phyloP scores from a whole-genome alignment of 2,329 filamentous ascomycete species.

The Beauveria sp. region DNA sequence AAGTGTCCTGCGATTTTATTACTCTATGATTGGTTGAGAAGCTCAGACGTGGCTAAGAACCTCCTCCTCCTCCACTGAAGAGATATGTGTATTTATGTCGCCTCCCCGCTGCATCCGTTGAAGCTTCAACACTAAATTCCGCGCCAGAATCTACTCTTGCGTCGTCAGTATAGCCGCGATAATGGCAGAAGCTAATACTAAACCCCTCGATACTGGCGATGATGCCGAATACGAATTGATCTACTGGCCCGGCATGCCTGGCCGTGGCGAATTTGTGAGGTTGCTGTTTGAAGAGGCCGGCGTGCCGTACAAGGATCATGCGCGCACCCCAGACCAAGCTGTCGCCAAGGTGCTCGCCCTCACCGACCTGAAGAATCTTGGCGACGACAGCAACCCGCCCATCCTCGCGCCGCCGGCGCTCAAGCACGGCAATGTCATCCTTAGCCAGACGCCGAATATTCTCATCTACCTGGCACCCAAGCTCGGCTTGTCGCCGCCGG shows the following conservation, averaged over 20 bases:
- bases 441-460: conserved; percentile 68
- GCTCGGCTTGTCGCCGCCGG: conserved; percentile 45
- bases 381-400: conserved; percentile 54
- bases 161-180: not conserved
- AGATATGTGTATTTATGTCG: too few species aligned
- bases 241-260: conserved; percentile 66
- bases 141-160: not conserved
- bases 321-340: conserved; percentile 35
- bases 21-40: too few species aligned
- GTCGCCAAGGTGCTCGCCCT: conserved; percentile 40
- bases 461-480: conserved; percentile 59
- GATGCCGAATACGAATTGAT: conserved; percentile 53
- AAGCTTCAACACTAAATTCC: not conserved
- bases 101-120: too few species aligned
- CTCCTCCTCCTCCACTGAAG: too few species aligned
- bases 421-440: conserved; percentile 50
- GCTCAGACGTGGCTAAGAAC: too few species aligned
- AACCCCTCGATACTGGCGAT: conserved; percentile 29
- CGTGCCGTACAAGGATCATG: conserved; percentile 54
- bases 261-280: conserved; percentile 67
- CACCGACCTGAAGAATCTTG: conserved; percentile 36
- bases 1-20: too few species aligned
- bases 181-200: conserved; percentile 19
- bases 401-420: conserved; percentile 61
- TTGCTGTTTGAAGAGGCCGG: conserved; percentile 63